These are phyloP conservation scores for Colletotrichum brevisporum DNA, from an alignment of 2,329 filamentous ascomycete species.

Conservation along the genomic window DNA sequence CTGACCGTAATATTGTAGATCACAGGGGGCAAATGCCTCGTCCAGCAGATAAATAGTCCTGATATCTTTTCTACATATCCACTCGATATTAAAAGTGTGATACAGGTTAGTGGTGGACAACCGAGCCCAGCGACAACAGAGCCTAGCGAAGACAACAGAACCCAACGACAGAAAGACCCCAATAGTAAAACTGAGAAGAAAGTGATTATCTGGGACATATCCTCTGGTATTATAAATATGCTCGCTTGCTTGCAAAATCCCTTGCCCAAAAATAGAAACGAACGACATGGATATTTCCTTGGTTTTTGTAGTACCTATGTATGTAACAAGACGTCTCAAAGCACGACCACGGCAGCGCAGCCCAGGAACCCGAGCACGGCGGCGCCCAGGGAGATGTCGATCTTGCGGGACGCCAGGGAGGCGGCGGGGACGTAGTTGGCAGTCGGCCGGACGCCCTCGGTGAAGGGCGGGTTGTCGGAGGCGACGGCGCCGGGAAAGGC, in stretches of 20 bases:
- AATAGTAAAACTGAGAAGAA: neutral
- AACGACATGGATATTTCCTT: neutral
- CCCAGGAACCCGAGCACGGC: slow-evolving; percentile 42
- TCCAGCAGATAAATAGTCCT: no score
- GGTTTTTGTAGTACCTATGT: neutral
- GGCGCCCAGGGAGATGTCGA: slow-evolving; percentile 39
- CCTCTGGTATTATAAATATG: slow-evolving; percentile 9
- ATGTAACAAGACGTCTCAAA: slow-evolving; percentile 7
- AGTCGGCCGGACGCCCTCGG: slow-evolving; percentile 59
- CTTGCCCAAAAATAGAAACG: slow-evolving; percentile 5
- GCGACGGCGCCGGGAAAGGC: slow-evolving; percentile 68
- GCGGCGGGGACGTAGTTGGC: slow-evolving; percentile 45
- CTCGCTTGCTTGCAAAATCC: slow-evolving; percentile 9
- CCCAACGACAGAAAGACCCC: neutral
- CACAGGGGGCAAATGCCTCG: no score
- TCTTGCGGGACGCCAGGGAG: slow-evolving; percentile 41
- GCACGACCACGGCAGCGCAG: slow-evolving; percentile 38
- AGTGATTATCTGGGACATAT: slow-evolving; percentile 7
- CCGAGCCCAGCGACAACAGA: no score
- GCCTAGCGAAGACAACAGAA: no score
- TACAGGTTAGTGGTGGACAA: no score
- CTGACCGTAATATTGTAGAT: no score
- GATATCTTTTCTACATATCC: no score
- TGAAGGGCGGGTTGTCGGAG: slow-evolving; percentile 65
- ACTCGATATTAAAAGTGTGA: no score